Conservation (phyloP, 768 basidiomycete species). For the Suillus sp. region DNA sequence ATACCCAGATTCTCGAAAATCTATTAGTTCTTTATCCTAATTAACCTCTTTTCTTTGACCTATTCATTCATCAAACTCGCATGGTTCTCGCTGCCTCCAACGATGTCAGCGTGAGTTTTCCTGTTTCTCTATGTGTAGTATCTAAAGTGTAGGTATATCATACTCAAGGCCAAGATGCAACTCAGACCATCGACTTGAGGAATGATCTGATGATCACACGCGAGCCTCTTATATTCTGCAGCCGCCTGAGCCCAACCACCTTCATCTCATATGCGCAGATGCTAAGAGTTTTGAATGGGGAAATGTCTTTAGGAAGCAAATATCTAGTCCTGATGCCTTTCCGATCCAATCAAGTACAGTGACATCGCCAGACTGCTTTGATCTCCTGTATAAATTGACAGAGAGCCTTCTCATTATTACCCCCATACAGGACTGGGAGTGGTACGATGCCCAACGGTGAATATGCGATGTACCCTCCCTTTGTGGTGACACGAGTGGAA, state of each 20-base stretch:
- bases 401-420: not conserved
- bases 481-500: constrained; percentile 2
- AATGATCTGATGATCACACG: not conserved
- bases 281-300: not conserved
- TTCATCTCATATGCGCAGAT: not conserved
- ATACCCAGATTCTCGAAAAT: not conserved
- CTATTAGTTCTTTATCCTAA: not conserved
- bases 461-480: constrained; percentile 13
- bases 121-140: not conserved
- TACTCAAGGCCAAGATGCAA: not conserved
- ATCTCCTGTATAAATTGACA: not conserved
- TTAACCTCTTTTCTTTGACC: not conserved
- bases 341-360: not conserved
- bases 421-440: not conserved
- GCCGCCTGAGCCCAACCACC: not conserved
- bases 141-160: not conserved
- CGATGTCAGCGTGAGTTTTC: not conserved
- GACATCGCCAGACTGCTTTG: not conserved
- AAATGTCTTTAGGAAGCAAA: not conserved
- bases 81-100: not conserved
- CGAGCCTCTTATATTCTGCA: not conserved
- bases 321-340: not conserved
- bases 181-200: not conserved
- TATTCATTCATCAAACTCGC: not conserved
- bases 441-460: constrained; percentile 11